Percentiles rank a stretch among this genome's conserved stretches.
phyloP scores from a whole-genome alignment of 2,329 filamentous ascomycete species.

The Microdochium trichocladiopsis region DNA sequence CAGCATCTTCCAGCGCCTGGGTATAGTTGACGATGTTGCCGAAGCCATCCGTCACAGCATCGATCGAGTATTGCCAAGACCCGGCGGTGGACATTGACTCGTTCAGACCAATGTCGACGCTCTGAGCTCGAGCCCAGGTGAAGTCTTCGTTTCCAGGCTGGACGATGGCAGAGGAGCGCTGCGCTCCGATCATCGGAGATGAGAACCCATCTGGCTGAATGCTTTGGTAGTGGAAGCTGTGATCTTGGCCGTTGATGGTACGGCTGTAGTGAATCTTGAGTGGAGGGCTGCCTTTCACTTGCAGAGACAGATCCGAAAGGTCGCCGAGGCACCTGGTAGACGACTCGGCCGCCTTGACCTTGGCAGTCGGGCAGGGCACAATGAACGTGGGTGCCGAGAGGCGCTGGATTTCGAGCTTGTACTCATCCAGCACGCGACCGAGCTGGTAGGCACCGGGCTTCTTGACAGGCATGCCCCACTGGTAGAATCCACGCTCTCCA shows the following conservation, averaged over 20 bases:
- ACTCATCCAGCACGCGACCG: conserved; percentile 81
- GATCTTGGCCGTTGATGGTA: conserved; percentile 74
- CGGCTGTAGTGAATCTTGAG: conserved; percentile 90
- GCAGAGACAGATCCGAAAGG: conserved; percentile 74
- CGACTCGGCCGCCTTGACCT: conserved; percentile 56
- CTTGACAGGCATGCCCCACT: conserved; percentile 68
- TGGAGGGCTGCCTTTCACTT: conserved; percentile 83
- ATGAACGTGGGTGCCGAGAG: conserved; percentile 72
- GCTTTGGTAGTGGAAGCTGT: conserved; percentile 85
- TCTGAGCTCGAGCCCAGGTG: conserved; percentile 73
- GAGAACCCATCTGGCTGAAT: conserved; percentile 82
- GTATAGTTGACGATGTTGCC: conserved; percentile 80
- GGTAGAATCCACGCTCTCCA: conserved; percentile 50
- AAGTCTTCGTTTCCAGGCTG: conserved; percentile 56
- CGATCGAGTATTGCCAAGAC: conserved; percentile 82
- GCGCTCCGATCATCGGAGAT: conserved; percentile 65
- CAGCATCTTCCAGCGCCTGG: conserved; percentile 58
- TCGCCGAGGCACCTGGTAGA: conserved; percentile 76
- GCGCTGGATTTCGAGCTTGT: conserved; percentile 85
- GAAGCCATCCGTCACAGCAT: conserved; percentile 86
- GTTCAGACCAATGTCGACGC: conserved; percentile 75
- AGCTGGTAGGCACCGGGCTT: conserved; percentile 85
- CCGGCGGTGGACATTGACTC: conserved; percentile 78
- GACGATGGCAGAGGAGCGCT: conserved; percentile 49
- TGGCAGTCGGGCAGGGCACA: conserved; percentile 76